phyloP scores from a whole-genome alignment of 345 rosid species.

The Durio zibethinus region DNA sequence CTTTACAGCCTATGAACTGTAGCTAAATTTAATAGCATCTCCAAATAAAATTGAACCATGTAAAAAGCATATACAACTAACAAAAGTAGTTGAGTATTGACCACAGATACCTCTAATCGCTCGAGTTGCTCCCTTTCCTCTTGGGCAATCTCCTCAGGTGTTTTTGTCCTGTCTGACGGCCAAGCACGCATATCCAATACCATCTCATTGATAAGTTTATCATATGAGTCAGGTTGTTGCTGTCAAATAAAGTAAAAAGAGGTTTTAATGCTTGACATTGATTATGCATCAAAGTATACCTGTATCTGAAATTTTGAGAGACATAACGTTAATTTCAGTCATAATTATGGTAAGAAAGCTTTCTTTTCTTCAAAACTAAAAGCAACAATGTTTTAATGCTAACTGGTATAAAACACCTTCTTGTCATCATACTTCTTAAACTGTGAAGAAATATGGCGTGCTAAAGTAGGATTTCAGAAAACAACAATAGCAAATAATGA shows the following conservation, averaged over 20 bases:
- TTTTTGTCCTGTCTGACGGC: conserved; percentile 81
- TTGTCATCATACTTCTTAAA: neutral
- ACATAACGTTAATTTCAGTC: neutral
- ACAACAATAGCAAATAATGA: neutral
- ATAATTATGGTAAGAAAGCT: neutral
- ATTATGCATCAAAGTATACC: neutral
- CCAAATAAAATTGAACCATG: neutral
- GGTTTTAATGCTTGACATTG: neutral
- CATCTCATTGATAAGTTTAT: conserved; percentile 53
- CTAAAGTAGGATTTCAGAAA: neutral
- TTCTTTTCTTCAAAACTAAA: neutral
- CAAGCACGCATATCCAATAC: conserved; percentile 68
- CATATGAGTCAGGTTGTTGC: conserved; percentile 58
- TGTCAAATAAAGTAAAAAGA: conserved; percentile 20
- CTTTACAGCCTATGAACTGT: neutral
- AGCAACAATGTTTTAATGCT: neutral
- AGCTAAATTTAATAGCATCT: neutral
- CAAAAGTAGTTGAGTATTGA: neutral
- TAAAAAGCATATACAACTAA: neutral
- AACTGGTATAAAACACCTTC: neutral
- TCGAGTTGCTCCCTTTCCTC: conserved; percentile 76
- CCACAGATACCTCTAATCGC: conserved; percentile 63
- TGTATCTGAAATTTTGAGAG: neutral
- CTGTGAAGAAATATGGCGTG: neutral
- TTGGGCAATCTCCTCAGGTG: conserved; percentile 97